phyloP scores from a whole-genome alignment of 1,139 yeast genomes.

The Hansenula sp. region DNA sequence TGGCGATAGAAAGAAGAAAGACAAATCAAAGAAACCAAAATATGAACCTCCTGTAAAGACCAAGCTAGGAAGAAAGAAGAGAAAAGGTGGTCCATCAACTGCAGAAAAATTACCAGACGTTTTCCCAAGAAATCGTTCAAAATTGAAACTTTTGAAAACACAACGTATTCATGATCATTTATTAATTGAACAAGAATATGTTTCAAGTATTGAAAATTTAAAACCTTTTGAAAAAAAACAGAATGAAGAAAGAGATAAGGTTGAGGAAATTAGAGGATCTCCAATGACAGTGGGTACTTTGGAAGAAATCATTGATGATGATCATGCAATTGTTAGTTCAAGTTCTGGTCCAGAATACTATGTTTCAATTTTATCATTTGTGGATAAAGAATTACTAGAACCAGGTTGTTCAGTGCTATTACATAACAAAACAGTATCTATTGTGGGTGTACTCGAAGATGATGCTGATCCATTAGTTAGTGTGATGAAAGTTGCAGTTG shows the following conservation, averaged over 20 bases:
- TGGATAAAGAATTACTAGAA: constrained; percentile 91
- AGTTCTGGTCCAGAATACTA: constrained; percentile 97
- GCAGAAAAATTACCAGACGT: constrained; percentile 83
- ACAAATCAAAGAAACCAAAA: constrained; percentile 82
- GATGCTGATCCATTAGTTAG: constrained; percentile 98
- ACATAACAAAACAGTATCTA: constrained; percentile 92
- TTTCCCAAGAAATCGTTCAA: constrained; percentile 90
- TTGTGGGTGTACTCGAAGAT: constrained; percentile 94
- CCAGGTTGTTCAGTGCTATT: constrained; percentile 97
- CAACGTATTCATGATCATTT: constrained; percentile 97
- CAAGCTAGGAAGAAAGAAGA: constrained; percentile 82
- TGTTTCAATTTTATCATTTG: constrained; percentile 94
- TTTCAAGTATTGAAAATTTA: constrained; percentile 88
- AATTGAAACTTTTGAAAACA: constrained; percentile 81
- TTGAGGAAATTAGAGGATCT: constrained; percentile 92
- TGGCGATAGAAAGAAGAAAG: constrained; percentile 66
- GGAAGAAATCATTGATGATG: constrained; percentile 97
- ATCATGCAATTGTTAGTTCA: constrained; percentile 96
- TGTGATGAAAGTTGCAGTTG: constrained; percentile 95
- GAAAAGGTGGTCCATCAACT: constrained; percentile 88
- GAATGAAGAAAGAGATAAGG: constrained; percentile 91
- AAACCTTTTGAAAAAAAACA: constrained; percentile 97
- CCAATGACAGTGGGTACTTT: constrained; percentile 97
- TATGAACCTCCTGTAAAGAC: constrained; percentile 99
- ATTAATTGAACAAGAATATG: constrained; percentile 92